phyloP scores from a whole-genome alignment of 2,329 filamentous ascomycete species.

The Fusarium protoensiforme region DNA sequence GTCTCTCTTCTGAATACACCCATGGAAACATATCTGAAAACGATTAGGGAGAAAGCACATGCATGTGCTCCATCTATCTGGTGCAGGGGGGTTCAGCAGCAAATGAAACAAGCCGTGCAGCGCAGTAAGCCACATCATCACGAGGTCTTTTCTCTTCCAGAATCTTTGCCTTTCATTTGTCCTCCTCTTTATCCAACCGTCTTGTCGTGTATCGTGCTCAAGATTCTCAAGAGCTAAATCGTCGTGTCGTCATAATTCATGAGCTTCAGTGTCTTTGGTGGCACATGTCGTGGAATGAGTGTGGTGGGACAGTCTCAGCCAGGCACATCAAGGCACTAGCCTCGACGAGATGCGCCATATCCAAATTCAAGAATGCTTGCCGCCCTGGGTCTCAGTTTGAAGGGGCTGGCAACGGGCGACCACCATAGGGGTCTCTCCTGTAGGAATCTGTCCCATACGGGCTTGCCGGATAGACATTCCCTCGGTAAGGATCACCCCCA shows the following conservation, averaged over 20 bases:
- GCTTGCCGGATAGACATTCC: conserved; percentile 30
- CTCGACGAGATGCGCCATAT: not conserved
- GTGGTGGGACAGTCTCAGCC: not conserved
- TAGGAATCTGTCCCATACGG: conserved; percentile 30
- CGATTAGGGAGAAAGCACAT: conserved; percentile 25
- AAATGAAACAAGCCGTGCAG: conserved; percentile 41
- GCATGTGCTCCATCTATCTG: conserved; percentile 44
- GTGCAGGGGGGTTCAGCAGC: conserved; percentile 32
- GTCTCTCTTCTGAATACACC: conserved; percentile 48
- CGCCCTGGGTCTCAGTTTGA: conserved; percentile 29
- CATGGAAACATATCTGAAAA: conserved; percentile 29
- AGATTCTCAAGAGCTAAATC: conserved; percentile 24
- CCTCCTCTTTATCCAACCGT: conserved; percentile 17
- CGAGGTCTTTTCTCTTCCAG: conserved; percentile 11
- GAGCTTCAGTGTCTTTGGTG: conserved; percentile 12
- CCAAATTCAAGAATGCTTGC: not conserved
- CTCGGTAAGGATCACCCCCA: conserved; percentile 48
- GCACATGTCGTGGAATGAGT: conserved; percentile 2
- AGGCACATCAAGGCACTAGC: not conserved
- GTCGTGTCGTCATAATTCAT: conserved; percentile 44
- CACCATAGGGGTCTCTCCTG: conserved; percentile 33
- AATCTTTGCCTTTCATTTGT: conserved; percentile 1
- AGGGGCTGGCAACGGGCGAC: conserved; percentile 53
- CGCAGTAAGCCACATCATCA: conserved; percentile 35
- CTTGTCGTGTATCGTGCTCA: conserved; percentile 14